Conservation (phyloP, 352 stramenopile species). For the Globisporangium middletonii region DNA sequence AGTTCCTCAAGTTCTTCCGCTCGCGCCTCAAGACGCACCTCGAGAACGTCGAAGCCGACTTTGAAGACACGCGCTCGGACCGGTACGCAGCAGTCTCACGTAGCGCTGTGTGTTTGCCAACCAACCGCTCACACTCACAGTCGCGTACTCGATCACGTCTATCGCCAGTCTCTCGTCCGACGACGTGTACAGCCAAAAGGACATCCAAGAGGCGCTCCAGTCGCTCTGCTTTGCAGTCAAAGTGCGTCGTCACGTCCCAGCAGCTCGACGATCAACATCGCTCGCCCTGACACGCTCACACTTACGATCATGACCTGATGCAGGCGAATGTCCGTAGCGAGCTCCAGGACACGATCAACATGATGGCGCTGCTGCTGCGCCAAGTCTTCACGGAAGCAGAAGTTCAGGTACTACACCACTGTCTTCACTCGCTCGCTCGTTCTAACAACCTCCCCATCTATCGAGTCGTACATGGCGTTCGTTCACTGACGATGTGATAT, state of each 20-base stretch:
- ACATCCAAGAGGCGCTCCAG: conserved; percentile 65
- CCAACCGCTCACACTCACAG: too few species aligned
- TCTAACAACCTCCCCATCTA: too few species aligned
- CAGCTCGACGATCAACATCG: too few species aligned
- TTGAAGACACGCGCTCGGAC: conserved; percentile 79
- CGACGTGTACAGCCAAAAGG: conserved; percentile 81
- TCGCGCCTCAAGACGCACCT: conserved; percentile 67
- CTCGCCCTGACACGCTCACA: too few species aligned
- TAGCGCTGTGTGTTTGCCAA: too few species aligned
- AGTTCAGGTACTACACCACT: conserved; percentile 27
- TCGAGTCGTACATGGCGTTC: not conserved
- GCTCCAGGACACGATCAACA: conserved; percentile 81
- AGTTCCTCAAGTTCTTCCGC: conserved; percentile 86
- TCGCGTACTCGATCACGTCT: too few species aligned
- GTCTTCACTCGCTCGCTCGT: too few species aligned
- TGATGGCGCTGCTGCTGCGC: conserved; percentile 79
- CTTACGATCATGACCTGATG: too few species aligned
- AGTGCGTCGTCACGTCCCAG: conserved; percentile 16
- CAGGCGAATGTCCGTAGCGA: conserved; percentile 72
- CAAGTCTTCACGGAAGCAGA: conserved; percentile 76
- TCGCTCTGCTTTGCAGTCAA: conserved; percentile 81
- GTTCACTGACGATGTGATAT: not conserved
- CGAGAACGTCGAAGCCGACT: conserved; percentile 79
- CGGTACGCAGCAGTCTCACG: conserved; percentile 17
- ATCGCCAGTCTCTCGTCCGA: conserved; percentile 51